Evolutionary conservation across 345 rosid species (phyloP), one percentile per base, ranked within the genome.

Genomic region (Geranium rotundifolium): DNA sequence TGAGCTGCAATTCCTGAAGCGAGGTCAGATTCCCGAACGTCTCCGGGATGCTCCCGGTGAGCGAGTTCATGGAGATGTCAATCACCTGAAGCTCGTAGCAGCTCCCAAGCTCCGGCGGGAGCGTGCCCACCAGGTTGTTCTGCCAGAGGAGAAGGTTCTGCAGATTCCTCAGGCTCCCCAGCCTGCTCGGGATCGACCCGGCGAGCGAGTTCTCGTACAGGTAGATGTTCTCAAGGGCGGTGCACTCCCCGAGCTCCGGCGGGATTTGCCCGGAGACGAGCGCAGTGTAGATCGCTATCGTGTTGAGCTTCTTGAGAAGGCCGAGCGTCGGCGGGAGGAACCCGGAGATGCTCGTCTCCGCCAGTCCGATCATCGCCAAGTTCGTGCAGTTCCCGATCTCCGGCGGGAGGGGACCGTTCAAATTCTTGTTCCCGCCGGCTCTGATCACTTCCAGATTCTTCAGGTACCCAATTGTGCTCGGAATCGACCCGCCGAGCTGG

Each of bases 311-410:
- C 78, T 75, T 85, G 34, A 91, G 72, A 5, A 50, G 75, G 27
- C 96, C 95, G 0, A 91, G 71, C 19, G 73, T 81, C n/a, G 84
- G 29, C n/a, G 98, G 96, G 5, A 91, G 82, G 67, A 79, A 83
- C 7, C 96, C 92, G 15, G 90, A 89, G 57, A 89, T 81, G 70
- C 95, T 82, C 13, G 98, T 91, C 64, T 91, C 96, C 0, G 96
- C 96, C 3, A 91, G 68, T 73, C 98, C 98, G 54, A 91, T 65
- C 74, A 74, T 65, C 12, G 72, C 56, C 66, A 91, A 74, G 64
- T 71, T 71, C 66, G 75, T 71, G 75, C 95, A 91, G 64, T 89
- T 84, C 16, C 95, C 95, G 63, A 91, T 83, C 72, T 78, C 91
- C 58, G 41, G 54, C 5, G 96, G 98, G 29, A 91, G 54, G 31